Conservation (phyloP, 108 stramenopile species). For the Cylindrotheca closterium region DNA sequence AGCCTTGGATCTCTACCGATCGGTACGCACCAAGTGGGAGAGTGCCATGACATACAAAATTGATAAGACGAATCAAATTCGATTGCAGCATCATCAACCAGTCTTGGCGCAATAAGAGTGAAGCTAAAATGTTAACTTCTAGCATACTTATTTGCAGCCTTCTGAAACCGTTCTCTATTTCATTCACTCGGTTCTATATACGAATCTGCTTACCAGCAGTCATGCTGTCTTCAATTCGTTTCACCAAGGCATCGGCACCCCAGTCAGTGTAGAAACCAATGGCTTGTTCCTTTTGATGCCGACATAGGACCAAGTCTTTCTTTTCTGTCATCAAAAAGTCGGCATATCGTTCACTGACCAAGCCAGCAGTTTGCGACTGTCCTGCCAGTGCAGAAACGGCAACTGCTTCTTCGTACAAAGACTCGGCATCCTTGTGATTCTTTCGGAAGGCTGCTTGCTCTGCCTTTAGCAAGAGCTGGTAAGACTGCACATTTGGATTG, state of each 20-base stretch:
- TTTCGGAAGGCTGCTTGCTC: not conserved
- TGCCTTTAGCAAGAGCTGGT: constrained; percentile 2
- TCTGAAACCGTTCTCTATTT: not conserved
- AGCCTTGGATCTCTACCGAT: constrained; percentile 80
- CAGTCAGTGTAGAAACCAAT: constrained; percentile 3
- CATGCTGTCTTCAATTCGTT: not conserved
- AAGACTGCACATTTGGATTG: constrained; percentile 19
- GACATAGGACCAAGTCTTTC: constrained; percentile 6
- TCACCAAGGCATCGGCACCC: not conserved
- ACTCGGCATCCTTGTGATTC: not conserved
- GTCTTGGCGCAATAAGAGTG: not conserved
- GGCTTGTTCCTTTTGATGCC: constrained; percentile 5
- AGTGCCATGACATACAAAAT: constrained; percentile 11
- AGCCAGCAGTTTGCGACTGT: constrained; percentile 4
- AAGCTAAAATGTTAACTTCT: too few species aligned
- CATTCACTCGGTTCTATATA: not conserved
- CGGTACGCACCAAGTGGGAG: constrained; percentile 72
- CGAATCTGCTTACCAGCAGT: not conserved
- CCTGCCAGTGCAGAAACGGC: not conserved
- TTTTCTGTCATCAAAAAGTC: constrained; percentile 1
- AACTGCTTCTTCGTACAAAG: not conserved
- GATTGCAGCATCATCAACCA: not conserved
- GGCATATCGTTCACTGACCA: constrained; percentile 11
- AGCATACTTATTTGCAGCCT: too few species aligned
- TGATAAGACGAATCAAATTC: constrained; percentile 13